Evolutionary conservation across 2,329 filamentous ascomycete species (phyloP).

Genomic region (Bipolaris sorokiniana): DNA sequence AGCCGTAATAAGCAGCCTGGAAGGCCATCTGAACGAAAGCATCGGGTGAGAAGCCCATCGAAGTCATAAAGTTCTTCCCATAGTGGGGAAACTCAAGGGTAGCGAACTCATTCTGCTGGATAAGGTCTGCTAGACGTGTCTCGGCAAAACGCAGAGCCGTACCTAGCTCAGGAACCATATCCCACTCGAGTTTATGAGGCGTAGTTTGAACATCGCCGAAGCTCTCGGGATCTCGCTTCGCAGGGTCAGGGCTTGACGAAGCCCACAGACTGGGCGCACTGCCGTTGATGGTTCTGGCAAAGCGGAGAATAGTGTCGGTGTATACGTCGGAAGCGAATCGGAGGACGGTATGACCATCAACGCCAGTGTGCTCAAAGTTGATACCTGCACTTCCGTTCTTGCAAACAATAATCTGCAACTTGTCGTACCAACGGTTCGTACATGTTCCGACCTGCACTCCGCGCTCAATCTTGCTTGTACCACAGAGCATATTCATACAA

Average conservation of each 20-base stretch:
- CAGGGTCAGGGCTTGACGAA: constrained; percentile 86
- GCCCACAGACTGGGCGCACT: constrained; percentile 91
- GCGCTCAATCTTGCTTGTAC: constrained; percentile 86
- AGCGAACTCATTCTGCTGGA: constrained; percentile 95
- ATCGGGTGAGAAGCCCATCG: constrained; percentile 95
- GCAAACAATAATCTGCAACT: constrained; percentile 98
- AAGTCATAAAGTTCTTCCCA: constrained; percentile 97
- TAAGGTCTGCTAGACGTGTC: constrained; percentile 89
- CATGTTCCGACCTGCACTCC: constrained; percentile 97
- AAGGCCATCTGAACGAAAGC: constrained; percentile 99
- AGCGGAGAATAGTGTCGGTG: constrained; percentile 95
- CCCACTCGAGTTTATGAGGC: constrained; percentile 96
- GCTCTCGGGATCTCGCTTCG: constrained; percentile 86
- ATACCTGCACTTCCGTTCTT: constrained; percentile 98
- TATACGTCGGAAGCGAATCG: constrained; percentile 96
- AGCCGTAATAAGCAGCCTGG: constrained; percentile 95
- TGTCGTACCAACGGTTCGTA: constrained; percentile 99
- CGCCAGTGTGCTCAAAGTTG: constrained; percentile 98
- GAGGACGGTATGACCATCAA: constrained; percentile 95
- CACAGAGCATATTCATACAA: constrained; percentile 99
- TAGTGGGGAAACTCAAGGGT: constrained; percentile 88
- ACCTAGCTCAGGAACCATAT: constrained; percentile 89
- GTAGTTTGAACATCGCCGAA: constrained; percentile 94
- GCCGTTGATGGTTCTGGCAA: constrained; percentile 93
- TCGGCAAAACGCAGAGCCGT: constrained; percentile 95